Conservation (phyloP, 768 basidiomycete species). For the Leccinum obscurum region DNA sequence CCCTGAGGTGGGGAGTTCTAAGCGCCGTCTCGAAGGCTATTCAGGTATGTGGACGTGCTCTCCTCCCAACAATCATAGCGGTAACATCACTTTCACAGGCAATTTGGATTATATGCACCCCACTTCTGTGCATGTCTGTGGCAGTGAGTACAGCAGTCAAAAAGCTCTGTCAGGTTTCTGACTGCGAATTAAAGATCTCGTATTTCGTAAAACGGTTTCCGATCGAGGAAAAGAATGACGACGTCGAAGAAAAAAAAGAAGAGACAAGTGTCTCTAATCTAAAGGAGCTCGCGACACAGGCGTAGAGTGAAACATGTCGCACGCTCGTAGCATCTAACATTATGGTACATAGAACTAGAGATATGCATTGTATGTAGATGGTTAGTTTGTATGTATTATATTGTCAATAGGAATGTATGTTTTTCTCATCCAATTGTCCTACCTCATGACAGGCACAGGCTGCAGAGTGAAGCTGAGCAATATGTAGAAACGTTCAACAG, state of each 20-base stretch:
- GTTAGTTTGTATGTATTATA: slow-evolving; percentile 5
- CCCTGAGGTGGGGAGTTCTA: slow-evolving; percentile 47
- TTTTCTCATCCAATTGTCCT: not conserved
- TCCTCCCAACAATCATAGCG: not conserved
- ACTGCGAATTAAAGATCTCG: slow-evolving; percentile 25
- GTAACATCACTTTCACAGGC: slow-evolving; percentile 41
- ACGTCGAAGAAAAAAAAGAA: slow-evolving; percentile 23
- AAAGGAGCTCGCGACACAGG: slow-evolving; percentile 12
- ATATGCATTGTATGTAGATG: not conserved
- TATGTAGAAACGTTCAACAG: not conserved
- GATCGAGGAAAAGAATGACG: slow-evolving; percentile 20
- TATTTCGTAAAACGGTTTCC: slow-evolving; percentile 30
- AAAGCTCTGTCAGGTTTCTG: slow-evolving; percentile 6
- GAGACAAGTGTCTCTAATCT: slow-evolving; percentile 7
- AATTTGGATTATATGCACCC: slow-evolving; percentile 73
- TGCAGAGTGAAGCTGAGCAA: not conserved
- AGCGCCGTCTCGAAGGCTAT: slow-evolving; percentile 60
- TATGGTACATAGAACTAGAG: slow-evolving; percentile 20
- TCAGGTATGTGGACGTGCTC: slow-evolving; percentile 43
- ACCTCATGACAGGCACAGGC: not conserved
- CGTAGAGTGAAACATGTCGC: slow-evolving; percentile 13
- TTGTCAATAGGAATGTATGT: not conserved
- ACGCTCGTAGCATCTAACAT: slow-evolving; percentile 14
- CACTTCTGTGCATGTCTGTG: slow-evolving; percentile 64
- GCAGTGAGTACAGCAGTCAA: slow-evolving; percentile 43